These are phyloP conservation scores for Oldenlandia corymbosa DNA, from an alignment of 257 asterid species.

Conservation along the genomic window DNA sequence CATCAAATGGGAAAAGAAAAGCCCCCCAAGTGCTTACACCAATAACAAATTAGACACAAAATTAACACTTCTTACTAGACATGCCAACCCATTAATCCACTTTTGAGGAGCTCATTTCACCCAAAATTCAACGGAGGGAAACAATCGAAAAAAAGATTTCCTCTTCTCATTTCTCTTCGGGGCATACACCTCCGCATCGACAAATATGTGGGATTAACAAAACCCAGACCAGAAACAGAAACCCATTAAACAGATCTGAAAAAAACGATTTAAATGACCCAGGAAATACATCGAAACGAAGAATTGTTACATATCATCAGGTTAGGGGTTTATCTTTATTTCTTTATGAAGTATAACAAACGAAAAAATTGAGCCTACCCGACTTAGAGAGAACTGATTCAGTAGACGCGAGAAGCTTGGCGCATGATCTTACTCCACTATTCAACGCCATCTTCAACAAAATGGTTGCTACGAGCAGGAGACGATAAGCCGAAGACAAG, in stretches of 20 bases:
- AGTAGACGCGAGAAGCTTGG: slow-evolving; percentile 46
- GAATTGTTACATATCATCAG: background rate
- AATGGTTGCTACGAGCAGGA: background rate
- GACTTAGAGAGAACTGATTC: slow-evolving; percentile 38
- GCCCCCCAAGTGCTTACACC: background rate
- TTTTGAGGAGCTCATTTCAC: background rate
- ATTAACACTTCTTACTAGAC: background rate
- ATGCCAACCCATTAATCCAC: background rate
- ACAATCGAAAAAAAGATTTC: background rate
- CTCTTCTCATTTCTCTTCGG: background rate
- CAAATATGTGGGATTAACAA: background rate
- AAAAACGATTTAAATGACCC: background rate
- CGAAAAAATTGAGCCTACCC: slow-evolving; percentile 27
- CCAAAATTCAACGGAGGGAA: too few relatives aligned
- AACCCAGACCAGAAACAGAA: background rate
- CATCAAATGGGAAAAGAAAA: background rate
- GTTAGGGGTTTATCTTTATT: too few relatives aligned
- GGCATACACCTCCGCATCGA: background rate
- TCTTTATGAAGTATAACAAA: background rate
- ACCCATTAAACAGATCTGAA: slow-evolving; percentile 15
- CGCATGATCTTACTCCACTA: slow-evolving; percentile 45
- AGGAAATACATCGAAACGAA: background rate
- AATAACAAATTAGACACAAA: background rate
- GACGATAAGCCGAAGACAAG: background rate
- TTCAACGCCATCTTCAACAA: slow-evolving; percentile 48